A percentile compares a stretch with the other conserved stretches of the same genome.
These are phyloP conservation scores for Sedum album DNA, from an alignment of 164 flowering plant species.

Conservation along the genomic window DNA sequence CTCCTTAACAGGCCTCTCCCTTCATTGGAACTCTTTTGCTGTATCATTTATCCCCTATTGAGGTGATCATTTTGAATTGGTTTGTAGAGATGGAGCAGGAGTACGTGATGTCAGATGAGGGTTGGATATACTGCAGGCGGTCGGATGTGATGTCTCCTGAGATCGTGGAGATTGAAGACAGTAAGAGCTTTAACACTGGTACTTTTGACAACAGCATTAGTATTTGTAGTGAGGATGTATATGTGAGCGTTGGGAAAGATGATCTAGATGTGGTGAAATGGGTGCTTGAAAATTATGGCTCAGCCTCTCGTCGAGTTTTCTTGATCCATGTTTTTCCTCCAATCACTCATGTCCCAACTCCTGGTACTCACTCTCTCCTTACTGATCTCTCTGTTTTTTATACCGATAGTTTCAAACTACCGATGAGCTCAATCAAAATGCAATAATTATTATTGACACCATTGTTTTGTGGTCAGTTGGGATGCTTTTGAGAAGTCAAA, in stretches of 20 bases:
- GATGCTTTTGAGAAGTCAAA: constrained; percentile 52
- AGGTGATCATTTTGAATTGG: constrained; percentile 6
- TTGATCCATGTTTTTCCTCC: constrained; percentile 77
- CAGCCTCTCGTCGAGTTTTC: constrained; percentile 31
- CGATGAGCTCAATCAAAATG: neutral
- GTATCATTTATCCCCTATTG: neutral
- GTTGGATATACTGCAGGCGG: constrained; percentile 9
- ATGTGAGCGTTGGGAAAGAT: constrained; percentile 73
- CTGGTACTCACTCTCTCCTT: constrained; percentile 35
- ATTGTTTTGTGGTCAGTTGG: constrained; percentile 44
- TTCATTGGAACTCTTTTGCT: neutral
- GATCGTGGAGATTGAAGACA: constrained; percentile 60
- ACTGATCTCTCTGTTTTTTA: neutral
- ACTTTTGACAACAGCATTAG: constrained; percentile 14
- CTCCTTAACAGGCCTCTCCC: constrained; percentile 5
- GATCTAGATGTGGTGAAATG: constrained; percentile 61
- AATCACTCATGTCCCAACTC: constrained; percentile 48
- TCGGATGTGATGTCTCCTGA: constrained; percentile 30
- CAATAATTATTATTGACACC: neutral
- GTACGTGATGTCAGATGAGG: constrained; percentile 9
- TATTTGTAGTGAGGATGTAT: constrained; percentile 31
- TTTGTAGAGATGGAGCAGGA: constrained; percentile 18
- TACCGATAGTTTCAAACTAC: neutral
- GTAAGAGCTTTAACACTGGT: constrained; percentile 15
- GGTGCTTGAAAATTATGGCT: constrained; percentile 50